Evolutionary conservation across 1,284 basidiomycete genomes (phyloP), one percentile per base, ranked within the genome.

Genomic region (Apiotrichum laibachii): DNA sequence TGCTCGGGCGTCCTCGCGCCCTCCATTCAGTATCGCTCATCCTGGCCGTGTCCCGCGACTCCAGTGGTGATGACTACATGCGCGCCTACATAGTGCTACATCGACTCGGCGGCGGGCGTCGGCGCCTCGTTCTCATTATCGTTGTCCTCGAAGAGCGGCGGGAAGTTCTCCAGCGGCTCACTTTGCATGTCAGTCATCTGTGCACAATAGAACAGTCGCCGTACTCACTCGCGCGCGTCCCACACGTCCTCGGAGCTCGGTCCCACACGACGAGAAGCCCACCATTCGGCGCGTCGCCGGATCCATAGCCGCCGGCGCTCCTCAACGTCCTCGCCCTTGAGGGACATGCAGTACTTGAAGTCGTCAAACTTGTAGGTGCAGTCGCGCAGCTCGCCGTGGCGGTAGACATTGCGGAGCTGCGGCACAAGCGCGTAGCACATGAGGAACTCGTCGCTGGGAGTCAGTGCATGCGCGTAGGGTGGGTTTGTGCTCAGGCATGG

Each of bases 231-330:
- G 72, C 93, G 80, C 22, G 89, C 81, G 64, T 90, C 87, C 95
- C 95, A 99, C 4, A 99, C 86, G 72, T 93, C 90, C 79, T 99
- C 95, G 60, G 89, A 91, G 75, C 90, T 92, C 70, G 84, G 85
- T 12, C 79, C 82, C 13, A 90, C 73, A 51, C 92, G 80, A 51
- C 90, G 80, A 39, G 82, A 80, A 3, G 93, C 92, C 89, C 90
- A 94, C 88, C 89, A 92, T 72, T 96, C 91, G 0, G 94, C 94
- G 49, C 89, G 82, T 26, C 89, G 82, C 49, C 82, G 82, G 57
- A 98, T 86, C 92, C 92, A 99, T 10, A 85, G 84, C 55, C 89
- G 84, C 31, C 89, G 83, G 70, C 85, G 85, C 69, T 87, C 84
- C 57, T 94, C 91, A 12, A 85, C 84, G 51, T 87, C 83, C 76